Conservation (phyloP, 1,284 basidiomycete genomes). For the Blastosporella zonata region DNA sequence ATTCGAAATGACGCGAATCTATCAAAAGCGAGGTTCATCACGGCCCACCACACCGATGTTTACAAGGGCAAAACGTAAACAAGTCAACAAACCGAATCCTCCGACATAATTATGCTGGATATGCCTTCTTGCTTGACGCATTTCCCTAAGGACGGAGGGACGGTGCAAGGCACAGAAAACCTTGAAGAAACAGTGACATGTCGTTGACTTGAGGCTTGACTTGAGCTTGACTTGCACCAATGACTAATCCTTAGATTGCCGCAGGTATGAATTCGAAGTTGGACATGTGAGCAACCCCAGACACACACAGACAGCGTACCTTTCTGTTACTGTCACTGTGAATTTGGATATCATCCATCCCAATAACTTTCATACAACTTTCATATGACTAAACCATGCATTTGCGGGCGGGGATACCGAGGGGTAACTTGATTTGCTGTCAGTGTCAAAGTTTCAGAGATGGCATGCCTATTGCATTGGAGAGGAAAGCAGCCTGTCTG, state of each 20-base stretch:
- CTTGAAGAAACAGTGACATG: background rate
- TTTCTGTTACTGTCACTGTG: background rate
- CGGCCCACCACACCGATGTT: background rate
- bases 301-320: background rate
- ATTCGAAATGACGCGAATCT: background rate
- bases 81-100: background rate
- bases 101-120: background rate
- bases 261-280: background rate
- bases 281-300: background rate
- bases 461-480: background rate
- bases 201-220: background rate
- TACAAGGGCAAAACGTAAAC: background rate
- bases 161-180: background rate
- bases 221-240: background rate
- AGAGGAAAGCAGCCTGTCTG: background rate
- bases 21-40: background rate
- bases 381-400: slow-evolving; percentile 3
- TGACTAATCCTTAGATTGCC: no score
- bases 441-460: slow-evolving; percentile 2
- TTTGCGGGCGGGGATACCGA: slow-evolving; percentile 8
- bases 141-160: background rate
- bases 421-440: slow-evolving; percentile 2
- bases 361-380: slow-evolving; percentile 5
- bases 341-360: background rate
- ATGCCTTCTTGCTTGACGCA: background rate